These are phyloP conservation scores for Aphanomyces euteiches DNA, from an alignment of 352 stramenopile genomes.

Conservation along the genomic window DNA sequence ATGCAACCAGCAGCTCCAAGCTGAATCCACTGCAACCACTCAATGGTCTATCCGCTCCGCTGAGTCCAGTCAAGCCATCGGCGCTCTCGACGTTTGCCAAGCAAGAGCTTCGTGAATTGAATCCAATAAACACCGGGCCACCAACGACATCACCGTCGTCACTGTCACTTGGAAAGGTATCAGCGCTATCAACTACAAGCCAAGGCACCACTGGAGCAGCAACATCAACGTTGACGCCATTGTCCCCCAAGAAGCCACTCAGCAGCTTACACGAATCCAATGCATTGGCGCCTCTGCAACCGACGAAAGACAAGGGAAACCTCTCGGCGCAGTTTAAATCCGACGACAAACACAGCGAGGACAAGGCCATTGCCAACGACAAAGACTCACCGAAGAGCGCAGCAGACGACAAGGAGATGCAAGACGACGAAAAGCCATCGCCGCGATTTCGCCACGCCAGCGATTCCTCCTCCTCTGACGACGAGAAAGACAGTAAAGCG, in stretches of 20 bases:
- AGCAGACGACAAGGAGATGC: background rate
- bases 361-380: background rate
- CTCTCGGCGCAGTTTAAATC: no score
- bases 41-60: no score
- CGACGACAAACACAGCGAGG: background rate
- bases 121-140: no score
- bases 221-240: background rate
- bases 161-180: no score
- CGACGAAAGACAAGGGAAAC: background rate
- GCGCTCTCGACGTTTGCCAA: background rate
- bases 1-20: no score
- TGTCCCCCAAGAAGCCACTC: background rate
- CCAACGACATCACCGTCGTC: no score
- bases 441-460: background rate
- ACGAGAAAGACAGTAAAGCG: background rate
- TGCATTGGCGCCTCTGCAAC: background rate
- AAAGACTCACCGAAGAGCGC: background rate
- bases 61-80: constrained; percentile 1
- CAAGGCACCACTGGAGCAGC: no score
- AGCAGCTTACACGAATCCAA: background rate
- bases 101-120: background rate
- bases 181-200: no score
- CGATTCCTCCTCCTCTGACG: background rate
- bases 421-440: background rate
- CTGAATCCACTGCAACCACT: no score